Base-by-base conservation (phyloP, 2,329 filamentous ascomycete species). In the Colletotrichum sidae region DNA sequence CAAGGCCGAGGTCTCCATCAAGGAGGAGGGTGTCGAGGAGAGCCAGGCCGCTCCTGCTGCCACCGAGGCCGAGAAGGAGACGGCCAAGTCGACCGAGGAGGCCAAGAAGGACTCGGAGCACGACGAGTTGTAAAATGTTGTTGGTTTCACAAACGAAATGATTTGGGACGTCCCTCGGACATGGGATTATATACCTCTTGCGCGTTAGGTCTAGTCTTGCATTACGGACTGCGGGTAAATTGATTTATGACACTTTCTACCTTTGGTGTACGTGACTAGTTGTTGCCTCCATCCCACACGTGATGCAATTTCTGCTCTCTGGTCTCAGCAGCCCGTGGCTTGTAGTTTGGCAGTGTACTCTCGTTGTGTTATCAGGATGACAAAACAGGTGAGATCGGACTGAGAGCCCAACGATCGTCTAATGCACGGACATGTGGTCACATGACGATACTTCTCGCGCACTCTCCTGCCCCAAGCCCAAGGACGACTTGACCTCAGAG, bases 81-180 rank as follows among this genome's bases (percentile, higher is more conserved):
- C 78, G 67, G 76, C 80, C 67, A 77, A 83, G 70, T 77, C 81
- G 69, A 75, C 80, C 47, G 77, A 83, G 73, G 78, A 77, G 70
- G 74, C 76, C 55, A 72, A 77, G 72, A 55, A 62, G 76, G 79
- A 84, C 73, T 80, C 81, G 49, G 76, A 70, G 41, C 91, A 93
- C 74, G 92, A 95, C 75, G 92, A 95, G 84, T 84, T 95, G 84
- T 95, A 92, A 84, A 85, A 68, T 69, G 62, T 62, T 60, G 45
- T 56, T 60, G 60, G 60, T 56, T 60, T 62, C 56, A 68, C 53
- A 65, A 52, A 57, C 33, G 56, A 60, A 54, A 60, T 68, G 65
- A 60, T 63, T 59, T 57, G 60, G 56, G 60, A 69, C 54, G 25
- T 65, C 57, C 60, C 56, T 60, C 38, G 56, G 52, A 42, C 56